Evolutionary conservation across 2,329 filamentous ascomycete species (phyloP).

Genomic region (Cercospora nicotianae): DNA sequence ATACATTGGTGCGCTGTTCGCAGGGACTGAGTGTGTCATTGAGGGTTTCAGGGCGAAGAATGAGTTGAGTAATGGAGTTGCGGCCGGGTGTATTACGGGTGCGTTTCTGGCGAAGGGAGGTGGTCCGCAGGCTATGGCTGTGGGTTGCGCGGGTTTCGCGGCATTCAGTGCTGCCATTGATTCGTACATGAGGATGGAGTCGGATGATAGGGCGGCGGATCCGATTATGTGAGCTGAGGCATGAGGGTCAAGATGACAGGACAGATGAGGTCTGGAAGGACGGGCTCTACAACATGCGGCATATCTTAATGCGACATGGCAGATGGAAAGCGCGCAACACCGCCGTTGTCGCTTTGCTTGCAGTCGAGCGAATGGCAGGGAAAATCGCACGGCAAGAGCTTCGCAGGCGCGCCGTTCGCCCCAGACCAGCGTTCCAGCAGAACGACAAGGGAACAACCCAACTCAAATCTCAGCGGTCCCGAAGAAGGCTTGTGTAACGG

Average conservation of each 20-base stretch:
- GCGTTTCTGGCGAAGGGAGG: constrained; percentile 83
- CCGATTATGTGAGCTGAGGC: constrained; percentile 37
- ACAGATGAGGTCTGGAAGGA: not conserved
- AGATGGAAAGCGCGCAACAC: not conserved
- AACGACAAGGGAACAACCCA: not conserved
- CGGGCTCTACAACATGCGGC: not conserved
- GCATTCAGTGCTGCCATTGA: constrained; percentile 92
- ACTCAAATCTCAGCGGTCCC: not conserved
- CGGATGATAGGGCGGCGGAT: constrained; percentile 39
- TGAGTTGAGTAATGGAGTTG: constrained; percentile 82
- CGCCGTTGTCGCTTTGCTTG: not conserved
- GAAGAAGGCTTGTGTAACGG: constrained; percentile 11
- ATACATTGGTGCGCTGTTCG: constrained; percentile 86
- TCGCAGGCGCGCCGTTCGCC: not conserved
- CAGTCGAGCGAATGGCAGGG: not conserved
- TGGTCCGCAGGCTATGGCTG: constrained; percentile 81
- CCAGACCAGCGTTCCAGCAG: not conserved
- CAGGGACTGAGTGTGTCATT: constrained; percentile 92
- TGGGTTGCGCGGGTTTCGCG: constrained; percentile 91
- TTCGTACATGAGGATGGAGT: constrained; percentile 79
- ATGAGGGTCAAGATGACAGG: not conserved
- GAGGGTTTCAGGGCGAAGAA: constrained; percentile 93
- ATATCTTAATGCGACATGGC: not conserved
- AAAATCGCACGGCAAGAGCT: not conserved
- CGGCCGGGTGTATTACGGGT: constrained; percentile 86